Percentiles rank a stretch among this genome's conserved stretches.
Conservation (phyloP, 2,329 filamentous ascomycete genomes). For the Colletotrichum melonis region DNA sequence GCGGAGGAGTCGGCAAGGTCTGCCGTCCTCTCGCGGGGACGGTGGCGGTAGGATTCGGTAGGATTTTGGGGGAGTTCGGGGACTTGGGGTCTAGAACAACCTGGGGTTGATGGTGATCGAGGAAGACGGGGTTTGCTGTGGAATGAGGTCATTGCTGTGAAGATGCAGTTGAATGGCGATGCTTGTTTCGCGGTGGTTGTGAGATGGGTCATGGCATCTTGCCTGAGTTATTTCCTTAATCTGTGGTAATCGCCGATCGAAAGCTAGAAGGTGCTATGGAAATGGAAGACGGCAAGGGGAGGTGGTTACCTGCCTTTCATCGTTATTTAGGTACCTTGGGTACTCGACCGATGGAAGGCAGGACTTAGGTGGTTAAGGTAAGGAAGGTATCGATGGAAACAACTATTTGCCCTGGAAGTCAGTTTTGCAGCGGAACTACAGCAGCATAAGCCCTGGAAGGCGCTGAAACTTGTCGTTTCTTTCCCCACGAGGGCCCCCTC, state of each 20-base stretch:
- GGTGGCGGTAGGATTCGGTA: conserved; percentile 13
- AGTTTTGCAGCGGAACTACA: neutral
- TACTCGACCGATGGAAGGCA: no score
- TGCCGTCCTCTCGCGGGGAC: neutral
- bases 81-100: neutral
- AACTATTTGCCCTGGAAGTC: no score
- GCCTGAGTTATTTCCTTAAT: neutral
- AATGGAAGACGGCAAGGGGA: no score
- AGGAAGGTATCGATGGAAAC: no score
- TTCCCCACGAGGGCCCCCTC: neutral
- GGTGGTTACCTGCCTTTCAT: no score
- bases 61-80: conserved; percentile 8
- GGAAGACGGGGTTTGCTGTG: neutral
- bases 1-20: conserved; percentile 8
- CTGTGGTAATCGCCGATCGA: no score
- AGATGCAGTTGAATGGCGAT: no score
- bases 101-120: neutral
- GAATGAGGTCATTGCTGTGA: neutral
- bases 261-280: no score
- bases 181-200: no score
- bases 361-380: no score
- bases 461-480: neutral
- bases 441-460: neutral
- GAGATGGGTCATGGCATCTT: neutral
- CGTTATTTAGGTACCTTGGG: no score